These are phyloP conservation scores for Dipodascopsis uninucleata DNA, from an alignment of 805 yeast species.

Conservation along the genomic window DNA sequence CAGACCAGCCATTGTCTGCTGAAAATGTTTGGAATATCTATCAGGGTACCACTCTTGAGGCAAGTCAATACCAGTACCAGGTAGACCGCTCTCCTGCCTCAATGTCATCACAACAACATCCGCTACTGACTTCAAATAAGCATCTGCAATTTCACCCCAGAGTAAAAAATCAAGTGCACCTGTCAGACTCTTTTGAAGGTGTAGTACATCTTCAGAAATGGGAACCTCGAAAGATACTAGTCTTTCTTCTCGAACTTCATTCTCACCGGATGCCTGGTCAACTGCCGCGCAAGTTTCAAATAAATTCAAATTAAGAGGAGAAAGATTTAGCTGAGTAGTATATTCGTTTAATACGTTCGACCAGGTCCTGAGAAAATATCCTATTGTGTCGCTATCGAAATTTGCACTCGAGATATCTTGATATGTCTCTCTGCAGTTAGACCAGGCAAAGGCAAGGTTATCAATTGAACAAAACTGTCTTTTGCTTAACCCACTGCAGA, in stretches of 20 bases:
- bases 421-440: no score
- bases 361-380: slow-evolving; percentile 10
- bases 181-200: slow-evolving; percentile 6
- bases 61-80: slow-evolving; percentile 28
- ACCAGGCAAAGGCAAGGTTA: no score
- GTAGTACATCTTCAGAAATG: slow-evolving; percentile 15
- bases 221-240: slow-evolving; percentile 16
- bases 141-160: slow-evolving; percentile 24
- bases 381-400: slow-evolving; percentile 7
- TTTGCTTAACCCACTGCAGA: no score
- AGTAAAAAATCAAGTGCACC: slow-evolving; percentile 25
- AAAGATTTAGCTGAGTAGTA: slow-evolving; percentile 3
- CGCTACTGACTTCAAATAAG: slow-evolving; percentile 19
- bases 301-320: not conserved
- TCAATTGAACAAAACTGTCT: no score
- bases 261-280: slow-evolving; percentile 4
- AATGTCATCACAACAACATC: slow-evolving; percentile 19
- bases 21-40: slow-evolving; percentile 27
- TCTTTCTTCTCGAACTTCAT: slow-evolving; percentile 4
- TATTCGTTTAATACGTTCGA: slow-evolving; percentile 2
- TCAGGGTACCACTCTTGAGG: slow-evolving; percentile 32
- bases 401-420: no score
- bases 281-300: slow-evolving; percentile 2
- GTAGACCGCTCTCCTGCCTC: slow-evolving; percentile 14
- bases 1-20: slow-evolving; percentile 6